Evolutionary conservation across 75 land plant species (phyloP).

Genomic region (Ceratopteris richardii): DNA sequence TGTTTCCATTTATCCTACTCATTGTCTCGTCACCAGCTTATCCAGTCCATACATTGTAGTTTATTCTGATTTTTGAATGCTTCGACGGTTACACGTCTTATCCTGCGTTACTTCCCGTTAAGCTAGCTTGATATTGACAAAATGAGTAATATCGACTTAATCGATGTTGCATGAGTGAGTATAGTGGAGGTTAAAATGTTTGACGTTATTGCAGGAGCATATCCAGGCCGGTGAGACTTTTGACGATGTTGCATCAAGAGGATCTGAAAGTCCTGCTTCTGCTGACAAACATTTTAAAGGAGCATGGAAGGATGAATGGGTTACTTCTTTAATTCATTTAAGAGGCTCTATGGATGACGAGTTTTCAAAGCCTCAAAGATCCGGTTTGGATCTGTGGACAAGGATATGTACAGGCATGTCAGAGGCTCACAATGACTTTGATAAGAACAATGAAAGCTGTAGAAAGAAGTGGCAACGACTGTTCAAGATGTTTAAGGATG

Average conservation of each 20-base stretch:
- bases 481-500: neutral
- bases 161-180: no score
- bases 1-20: no score
- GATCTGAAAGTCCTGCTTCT: neutral
- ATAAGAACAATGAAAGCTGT: constrained; percentile 3
- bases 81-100: no score
- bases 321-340: neutral
- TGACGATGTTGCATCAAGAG: neutral
- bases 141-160: no score
- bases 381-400: constrained; percentile 2
- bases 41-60: no score
- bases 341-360: neutral
- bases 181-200: no score
- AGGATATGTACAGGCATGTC: neutral
- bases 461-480: constrained; percentile 4
- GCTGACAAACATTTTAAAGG: constrained; percentile 2
- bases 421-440: neutral
- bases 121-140: no score
- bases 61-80: no score
- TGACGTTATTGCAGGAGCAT: no score
- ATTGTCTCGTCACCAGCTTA: no score
- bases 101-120: no score
- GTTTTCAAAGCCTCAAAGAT: neutral
- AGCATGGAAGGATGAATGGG: constrained; percentile 2
- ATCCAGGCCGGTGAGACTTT: neutral